Conservation (phyloP, 768 basidiomycete genomes). For the Holtermanniella nyarrowii region DNA sequence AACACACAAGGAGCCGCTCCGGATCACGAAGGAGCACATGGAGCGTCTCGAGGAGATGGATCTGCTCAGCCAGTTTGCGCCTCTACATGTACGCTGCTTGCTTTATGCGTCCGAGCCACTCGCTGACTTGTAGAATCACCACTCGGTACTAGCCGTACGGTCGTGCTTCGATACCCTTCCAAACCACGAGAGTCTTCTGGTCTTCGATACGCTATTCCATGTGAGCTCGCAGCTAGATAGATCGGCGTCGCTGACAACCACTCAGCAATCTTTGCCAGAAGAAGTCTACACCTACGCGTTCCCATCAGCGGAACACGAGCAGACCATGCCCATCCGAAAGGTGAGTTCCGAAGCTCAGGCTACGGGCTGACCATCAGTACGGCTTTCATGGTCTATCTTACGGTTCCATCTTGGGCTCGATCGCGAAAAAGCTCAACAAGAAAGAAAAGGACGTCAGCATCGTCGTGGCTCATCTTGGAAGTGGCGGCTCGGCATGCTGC, state of each 20-base stretch:
- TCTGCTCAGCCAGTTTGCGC: conserved; percentile 55
- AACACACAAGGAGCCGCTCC: conserved; percentile 58
- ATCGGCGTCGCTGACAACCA: neutral
- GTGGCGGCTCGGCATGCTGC: conserved; percentile 76
- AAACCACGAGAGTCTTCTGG: conserved; percentile 61
- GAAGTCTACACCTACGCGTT: conserved; percentile 75
- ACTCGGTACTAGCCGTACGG: conserved; percentile 43
- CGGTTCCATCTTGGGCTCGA: conserved; percentile 55
- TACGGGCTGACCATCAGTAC: conserved; percentile 43
- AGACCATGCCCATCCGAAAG: conserved; percentile 61
- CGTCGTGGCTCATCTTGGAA: conserved; percentile 77
- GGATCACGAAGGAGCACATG: conserved; percentile 58
- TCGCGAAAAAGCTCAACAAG: conserved; percentile 54
- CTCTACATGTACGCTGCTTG: conserved; percentile 51
- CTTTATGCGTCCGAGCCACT: no score
- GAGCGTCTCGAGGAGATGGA: conserved; percentile 65
- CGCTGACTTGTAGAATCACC: conserved; percentile 40
- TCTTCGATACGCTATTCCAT: conserved; percentile 66
- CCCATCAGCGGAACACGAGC: conserved; percentile 47
- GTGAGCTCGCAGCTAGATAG: conserved; percentile 6
- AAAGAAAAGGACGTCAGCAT: conserved; percentile 52
- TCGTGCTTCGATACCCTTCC: conserved; percentile 56
- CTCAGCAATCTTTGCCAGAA: conserved; percentile 63
- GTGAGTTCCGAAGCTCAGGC: conserved; percentile 8
- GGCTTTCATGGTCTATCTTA: conserved; percentile 70